These are phyloP conservation scores for Trypanosoma vivax DNA, from an alignment of 208 protist species.

Conservation along the genomic window DNA sequence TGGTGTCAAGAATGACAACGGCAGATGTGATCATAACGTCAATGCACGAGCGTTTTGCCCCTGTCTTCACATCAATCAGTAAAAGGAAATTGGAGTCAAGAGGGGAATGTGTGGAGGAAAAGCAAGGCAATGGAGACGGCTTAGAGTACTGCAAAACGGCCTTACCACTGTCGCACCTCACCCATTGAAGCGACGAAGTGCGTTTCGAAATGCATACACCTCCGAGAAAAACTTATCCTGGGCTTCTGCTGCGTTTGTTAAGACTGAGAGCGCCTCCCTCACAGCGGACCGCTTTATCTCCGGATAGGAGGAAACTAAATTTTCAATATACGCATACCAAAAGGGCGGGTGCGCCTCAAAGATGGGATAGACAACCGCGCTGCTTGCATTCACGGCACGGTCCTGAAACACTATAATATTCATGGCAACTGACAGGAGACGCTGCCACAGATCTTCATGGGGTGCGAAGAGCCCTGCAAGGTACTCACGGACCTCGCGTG, in stretches of 20 bases:
- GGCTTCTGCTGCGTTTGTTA: conserved; percentile 58
- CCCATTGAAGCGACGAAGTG: conserved; percentile 39
- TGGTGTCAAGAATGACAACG: too few relatives aligned
- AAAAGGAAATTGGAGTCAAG: too few relatives aligned
- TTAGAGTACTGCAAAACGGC: too few relatives aligned
- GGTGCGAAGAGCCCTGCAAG: conserved; percentile 61
- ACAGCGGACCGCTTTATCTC: conserved; percentile 50
- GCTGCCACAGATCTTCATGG: conserved; percentile 56
- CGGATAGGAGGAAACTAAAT: conserved; percentile 60
- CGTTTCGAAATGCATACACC: conserved; percentile 70
- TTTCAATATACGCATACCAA: conserved; percentile 69
- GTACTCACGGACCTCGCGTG: conserved; percentile 28
- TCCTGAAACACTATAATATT: conserved; percentile 80
- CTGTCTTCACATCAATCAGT: too few relatives aligned
- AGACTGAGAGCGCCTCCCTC: conserved; percentile 53
- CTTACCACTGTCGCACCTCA: conserved; percentile 6
- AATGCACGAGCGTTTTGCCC: too few relatives aligned
- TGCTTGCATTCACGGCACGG: conserved; percentile 60
- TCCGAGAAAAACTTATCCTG: conserved; percentile 77
- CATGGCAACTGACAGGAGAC: conserved; percentile 71
- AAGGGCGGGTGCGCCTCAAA: conserved; percentile 80
- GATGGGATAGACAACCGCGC: conserved; percentile 69
- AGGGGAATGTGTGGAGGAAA: too few relatives aligned
- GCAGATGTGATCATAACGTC: too few relatives aligned
- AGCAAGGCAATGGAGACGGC: too few relatives aligned